These are phyloP conservation scores for Geotrichum restrictum DNA, from an alignment of 1,139 yeast genomes.

Conservation along the genomic window DNA sequence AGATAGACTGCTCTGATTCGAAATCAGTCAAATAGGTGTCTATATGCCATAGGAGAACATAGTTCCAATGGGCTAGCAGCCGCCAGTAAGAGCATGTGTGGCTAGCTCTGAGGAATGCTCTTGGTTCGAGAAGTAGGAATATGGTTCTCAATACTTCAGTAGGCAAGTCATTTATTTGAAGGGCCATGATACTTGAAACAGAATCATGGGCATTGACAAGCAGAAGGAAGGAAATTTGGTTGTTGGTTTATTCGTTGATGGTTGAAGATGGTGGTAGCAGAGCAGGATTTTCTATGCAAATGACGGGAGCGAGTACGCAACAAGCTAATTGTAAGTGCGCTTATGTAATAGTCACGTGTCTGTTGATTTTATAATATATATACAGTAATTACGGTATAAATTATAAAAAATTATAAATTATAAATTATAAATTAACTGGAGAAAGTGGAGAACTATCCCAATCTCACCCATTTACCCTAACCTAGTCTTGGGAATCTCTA, in stretches of 20 bases:
- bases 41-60: conserved; percentile 21
- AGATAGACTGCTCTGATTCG: conserved; percentile 2
- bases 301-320: conserved; percentile 3
- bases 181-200: conserved; percentile 8
- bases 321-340: conserved; percentile 2
- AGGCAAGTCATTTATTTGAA: conserved; percentile 21
- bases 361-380: background rate
- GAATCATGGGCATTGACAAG: background rate
- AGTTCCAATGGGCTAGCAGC: conserved; percentile 20
- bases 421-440: too few relatives aligned
- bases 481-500: too few relatives aligned
- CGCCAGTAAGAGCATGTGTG: conserved; percentile 20
- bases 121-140: conserved; percentile 18
- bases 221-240: background rate
- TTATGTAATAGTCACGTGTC: too few relatives aligned
- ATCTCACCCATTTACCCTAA: too few relatives aligned
- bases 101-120: conserved; percentile 18
- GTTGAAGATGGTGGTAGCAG: background rate
- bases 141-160: conserved; percentile 20
- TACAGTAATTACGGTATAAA: background rate
- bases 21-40: conserved; percentile 12
- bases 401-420: too few relatives aligned
- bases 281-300: too few relatives aligned
- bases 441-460: too few relatives aligned
- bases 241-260: background rate